A percentile compares a stretch with the other conserved stretches of the same genome.
Evolutionary conservation across 768 basidiomycete genomes (phyloP).

Genomic region (Hortiboletus campestris): DNA sequence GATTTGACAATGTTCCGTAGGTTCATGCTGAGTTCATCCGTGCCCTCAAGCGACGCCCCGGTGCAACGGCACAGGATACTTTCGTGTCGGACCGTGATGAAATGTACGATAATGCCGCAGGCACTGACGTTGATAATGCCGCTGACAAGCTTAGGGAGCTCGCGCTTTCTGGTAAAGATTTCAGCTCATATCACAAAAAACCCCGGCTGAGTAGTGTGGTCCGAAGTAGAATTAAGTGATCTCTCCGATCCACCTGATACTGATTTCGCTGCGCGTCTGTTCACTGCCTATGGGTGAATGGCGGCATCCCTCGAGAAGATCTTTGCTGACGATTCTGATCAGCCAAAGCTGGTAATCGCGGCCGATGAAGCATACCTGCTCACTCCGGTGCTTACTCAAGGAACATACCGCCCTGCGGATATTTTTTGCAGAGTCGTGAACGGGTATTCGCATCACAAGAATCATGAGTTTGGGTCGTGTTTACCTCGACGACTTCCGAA

Average conservation of each 20-base stretch:
- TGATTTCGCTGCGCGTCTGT: not conserved
- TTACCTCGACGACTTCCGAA: conserved; percentile 14
- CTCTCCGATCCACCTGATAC: too few species aligned
- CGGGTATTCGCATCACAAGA: conserved; percentile 2
- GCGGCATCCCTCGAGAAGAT: not conserved
- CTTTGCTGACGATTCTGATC: not conserved
- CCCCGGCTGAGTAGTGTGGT: not conserved
- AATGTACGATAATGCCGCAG: not conserved
- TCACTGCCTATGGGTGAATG: not conserved
- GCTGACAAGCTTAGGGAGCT: not conserved
- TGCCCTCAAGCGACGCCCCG: not conserved
- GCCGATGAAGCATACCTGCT: conserved; percentile 14
- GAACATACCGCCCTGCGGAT: conserved; percentile 1
- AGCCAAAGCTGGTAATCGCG: conserved; percentile 13
- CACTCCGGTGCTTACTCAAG: not conserved
- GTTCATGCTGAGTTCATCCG: not conserved
- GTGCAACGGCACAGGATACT: not conserved
- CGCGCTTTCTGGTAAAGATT: too few species aligned
- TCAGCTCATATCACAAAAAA: too few species aligned
- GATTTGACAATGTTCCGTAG: not conserved
- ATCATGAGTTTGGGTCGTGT: conserved; percentile 14
- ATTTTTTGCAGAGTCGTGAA: conserved; percentile 1
- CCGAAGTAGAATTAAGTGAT: not conserved
- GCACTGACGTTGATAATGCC: not conserved
- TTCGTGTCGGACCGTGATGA: not conserved